These are phyloP conservation scores for Rhodotorula mucilaginosa DNA, from an alignment of 1,284 basidiomycete genomes.

Conservation along the genomic window DNA sequence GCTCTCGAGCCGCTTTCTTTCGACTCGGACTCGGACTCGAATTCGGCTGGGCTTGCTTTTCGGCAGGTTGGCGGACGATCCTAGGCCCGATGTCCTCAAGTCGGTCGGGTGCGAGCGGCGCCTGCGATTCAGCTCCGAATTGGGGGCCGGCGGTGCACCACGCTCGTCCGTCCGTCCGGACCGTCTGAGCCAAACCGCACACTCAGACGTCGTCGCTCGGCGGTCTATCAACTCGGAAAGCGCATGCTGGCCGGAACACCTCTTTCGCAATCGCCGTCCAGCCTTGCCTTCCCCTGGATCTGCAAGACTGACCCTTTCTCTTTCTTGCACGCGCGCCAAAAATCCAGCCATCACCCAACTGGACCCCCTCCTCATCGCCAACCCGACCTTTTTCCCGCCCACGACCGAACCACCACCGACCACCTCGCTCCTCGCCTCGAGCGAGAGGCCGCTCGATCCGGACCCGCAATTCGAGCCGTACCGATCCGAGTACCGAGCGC, in stretches of 20 bases:
- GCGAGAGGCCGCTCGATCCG: not conserved
- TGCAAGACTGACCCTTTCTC: not conserved
- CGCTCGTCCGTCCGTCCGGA: not conserved
- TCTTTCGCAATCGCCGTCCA: not conserved
- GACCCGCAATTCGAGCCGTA: conserved; percentile 34
- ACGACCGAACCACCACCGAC: not conserved
- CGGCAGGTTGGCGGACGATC: too few species aligned
- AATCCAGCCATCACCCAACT: conserved; percentile 32
- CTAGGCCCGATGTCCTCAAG: too few species aligned
- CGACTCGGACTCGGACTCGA: not conserved
- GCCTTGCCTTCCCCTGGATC: too few species aligned
- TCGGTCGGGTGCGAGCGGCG: too few species aligned
- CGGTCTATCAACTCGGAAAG: too few species aligned
- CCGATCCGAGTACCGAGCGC: conserved; percentile 17
- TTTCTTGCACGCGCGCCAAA: too few species aligned
- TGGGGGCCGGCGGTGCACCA: not conserved
- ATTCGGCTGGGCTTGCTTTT: not conserved
- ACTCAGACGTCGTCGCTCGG: not conserved
- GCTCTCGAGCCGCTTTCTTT: not conserved
- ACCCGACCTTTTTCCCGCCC: conserved; percentile 28
- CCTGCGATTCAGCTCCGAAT: too few species aligned
- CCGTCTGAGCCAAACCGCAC: not conserved
- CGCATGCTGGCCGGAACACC: not conserved
- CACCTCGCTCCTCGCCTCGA: conserved; percentile 2
- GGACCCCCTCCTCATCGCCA: conserved; percentile 8